These are phyloP conservation scores for Ascobolus immersus DNA, from an alignment of 495 filamentous ascomycete species.

Conservation along the genomic window DNA sequence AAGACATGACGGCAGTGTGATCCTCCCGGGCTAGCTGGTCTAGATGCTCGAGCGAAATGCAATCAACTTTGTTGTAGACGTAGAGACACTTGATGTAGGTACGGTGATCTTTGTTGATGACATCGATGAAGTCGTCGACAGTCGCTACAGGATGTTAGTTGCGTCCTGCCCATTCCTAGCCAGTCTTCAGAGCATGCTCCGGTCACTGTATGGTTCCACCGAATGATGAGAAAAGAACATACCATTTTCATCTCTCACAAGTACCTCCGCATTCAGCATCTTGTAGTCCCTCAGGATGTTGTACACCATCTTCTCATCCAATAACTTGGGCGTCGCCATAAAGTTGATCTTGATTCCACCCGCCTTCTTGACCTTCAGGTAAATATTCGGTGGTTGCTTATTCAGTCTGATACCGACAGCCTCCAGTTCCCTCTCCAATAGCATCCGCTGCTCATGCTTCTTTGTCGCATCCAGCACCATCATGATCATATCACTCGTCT, in stretches of 20 bases:
- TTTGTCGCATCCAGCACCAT: slow-evolving; percentile 98
- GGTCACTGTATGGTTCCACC: too few species aligned
- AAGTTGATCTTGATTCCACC: slow-evolving; percentile 98
- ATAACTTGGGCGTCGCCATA: slow-evolving; percentile 55
- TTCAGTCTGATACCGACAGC: slow-evolving; percentile 91
- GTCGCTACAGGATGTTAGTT: slow-evolving; percentile 30
- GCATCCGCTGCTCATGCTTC: slow-evolving; percentile 70
- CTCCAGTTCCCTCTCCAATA: slow-evolving; percentile 82
- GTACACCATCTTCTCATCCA: slow-evolving; percentile 94
- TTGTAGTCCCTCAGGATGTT: slow-evolving; percentile 97
- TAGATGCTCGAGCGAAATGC: slow-evolving; percentile 74
- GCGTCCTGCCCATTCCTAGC: too few species aligned
- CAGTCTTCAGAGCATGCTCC: neutral
- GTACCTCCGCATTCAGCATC: slow-evolving; percentile 88
- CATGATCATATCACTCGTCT: slow-evolving; percentile 89
- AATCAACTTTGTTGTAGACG: slow-evolving; percentile 99
- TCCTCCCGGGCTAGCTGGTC: slow-evolving; percentile 78
- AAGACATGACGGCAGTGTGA: slow-evolving; percentile 89
- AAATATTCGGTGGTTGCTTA: slow-evolving; percentile 90
- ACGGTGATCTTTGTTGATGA: slow-evolving; percentile 95
- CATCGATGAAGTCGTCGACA: slow-evolving; percentile 96
- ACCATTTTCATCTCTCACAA: slow-evolving; percentile 83
- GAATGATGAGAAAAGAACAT: slow-evolving; percentile 3
- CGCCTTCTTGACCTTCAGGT: slow-evolving; percentile 89
- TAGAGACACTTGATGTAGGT: slow-evolving; percentile 94